Percentiles rank a stretch among this genome's conserved stretches.
phyloP scores from a whole-genome alignment of 805 yeast genomes.

The Cyberlindnera saturnus region DNA sequence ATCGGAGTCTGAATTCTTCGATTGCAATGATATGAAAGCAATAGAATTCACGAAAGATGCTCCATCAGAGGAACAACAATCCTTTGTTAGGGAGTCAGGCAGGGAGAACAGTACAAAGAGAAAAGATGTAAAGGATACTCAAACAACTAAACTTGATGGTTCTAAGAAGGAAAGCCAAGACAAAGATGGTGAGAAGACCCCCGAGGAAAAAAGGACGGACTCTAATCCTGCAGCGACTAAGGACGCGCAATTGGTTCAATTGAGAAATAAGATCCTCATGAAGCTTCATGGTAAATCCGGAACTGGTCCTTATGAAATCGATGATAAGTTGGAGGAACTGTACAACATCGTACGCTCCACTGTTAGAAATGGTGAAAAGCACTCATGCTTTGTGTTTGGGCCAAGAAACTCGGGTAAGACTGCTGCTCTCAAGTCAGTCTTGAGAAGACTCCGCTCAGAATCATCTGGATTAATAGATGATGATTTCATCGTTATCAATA shows the following conservation, averaged over 20 bases:
- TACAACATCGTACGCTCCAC: constrained; percentile 57
- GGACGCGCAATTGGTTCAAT: background rate
- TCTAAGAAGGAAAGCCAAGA: no score
- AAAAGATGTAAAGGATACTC: no score
- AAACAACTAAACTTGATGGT: no score
- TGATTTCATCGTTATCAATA: constrained; percentile 53
- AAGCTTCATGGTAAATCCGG: constrained; percentile 9
- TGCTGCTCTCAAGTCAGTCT: constrained; percentile 49
- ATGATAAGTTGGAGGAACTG: constrained; percentile 39
- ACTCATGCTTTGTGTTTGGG: constrained; percentile 75
- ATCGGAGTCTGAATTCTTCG: constrained; percentile 6
- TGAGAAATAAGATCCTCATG: constrained; percentile 2
- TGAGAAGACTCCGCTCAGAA: constrained; percentile 30
- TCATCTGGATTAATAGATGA: constrained; percentile 22
- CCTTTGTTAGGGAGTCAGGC: no score
- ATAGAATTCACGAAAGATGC: background rate
- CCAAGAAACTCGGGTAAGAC: constrained; percentile 78
- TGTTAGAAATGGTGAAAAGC: constrained; percentile 64
- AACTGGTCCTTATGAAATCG: constrained; percentile 29
- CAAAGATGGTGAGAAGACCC: no score
- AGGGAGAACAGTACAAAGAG: no score
- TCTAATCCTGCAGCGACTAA: background rate
- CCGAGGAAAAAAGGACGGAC: background rate
- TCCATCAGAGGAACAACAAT: background rate
- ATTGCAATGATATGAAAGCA: constrained; percentile 2